These are phyloP conservation scores for Penicillium turbatum DNA, from an alignment of 495 filamentous ascomycete genomes.

Conservation along the genomic window DNA sequence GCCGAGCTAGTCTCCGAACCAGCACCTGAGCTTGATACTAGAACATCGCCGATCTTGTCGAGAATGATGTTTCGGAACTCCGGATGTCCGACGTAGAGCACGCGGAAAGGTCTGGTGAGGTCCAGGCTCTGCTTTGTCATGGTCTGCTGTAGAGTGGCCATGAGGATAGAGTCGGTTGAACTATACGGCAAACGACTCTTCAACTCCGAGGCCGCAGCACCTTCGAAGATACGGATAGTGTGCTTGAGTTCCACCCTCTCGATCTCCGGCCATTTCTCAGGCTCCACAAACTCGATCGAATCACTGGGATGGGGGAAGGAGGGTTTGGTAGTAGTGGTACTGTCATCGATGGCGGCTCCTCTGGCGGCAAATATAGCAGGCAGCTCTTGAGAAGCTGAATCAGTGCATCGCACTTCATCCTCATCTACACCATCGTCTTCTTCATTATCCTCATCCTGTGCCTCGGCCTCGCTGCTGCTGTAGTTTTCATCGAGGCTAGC, in stretches of 20 bases:
- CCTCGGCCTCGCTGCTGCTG: conserved; percentile 38
- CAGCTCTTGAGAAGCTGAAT: conserved; percentile 40
- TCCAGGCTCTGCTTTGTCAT: conserved; percentile 63
- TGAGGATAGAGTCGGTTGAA: conserved; percentile 32
- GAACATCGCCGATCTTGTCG: conserved; percentile 68
- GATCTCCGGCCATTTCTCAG: conserved; percentile 45
- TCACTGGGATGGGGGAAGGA: conserved; percentile 33
- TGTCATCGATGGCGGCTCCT: conserved; percentile 39
- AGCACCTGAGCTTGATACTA: conserved; percentile 47
- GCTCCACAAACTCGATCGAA: conserved; percentile 60
- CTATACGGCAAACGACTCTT: conserved; percentile 34
- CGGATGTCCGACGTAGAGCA: conserved; percentile 64
- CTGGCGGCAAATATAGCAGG: conserved; percentile 37
- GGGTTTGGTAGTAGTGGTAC: conserved; percentile 41
- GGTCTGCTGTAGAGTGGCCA: conserved; percentile 63
- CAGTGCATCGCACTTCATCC: conserved; percentile 28
- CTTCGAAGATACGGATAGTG: conserved; percentile 55
- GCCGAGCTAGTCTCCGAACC: conserved; percentile 42
- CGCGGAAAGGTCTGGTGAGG: conserved; percentile 61
- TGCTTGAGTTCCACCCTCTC: conserved; percentile 60
- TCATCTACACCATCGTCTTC: conserved; percentile 24
- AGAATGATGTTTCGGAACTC: conserved; percentile 63
- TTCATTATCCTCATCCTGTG: conserved; percentile 26
- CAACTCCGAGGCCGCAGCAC: conserved; percentile 47
- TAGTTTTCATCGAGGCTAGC: conserved; percentile 43